phyloP scores from a whole-genome alignment of 2,329 filamentous ascomycete genomes.

The Epichloe scottii region DNA sequence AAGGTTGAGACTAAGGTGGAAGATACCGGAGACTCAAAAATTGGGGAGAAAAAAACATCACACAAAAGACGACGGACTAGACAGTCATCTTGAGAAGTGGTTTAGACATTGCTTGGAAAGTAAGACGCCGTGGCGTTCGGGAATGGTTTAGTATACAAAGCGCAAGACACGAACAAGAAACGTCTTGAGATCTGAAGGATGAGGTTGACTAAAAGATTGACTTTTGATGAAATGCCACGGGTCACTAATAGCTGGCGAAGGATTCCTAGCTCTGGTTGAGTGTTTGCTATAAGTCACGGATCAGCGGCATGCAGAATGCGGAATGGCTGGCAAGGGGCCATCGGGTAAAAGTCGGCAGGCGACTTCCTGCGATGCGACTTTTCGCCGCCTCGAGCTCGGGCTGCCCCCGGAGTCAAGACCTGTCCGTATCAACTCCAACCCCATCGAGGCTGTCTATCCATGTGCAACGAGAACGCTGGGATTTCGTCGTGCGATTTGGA shows the following conservation, averaged over 20 bases:
- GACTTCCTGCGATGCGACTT: conserved; percentile 12
- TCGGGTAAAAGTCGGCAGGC: conserved; percentile 22
- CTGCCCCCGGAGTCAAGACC: background rate
- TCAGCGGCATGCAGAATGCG: background rate
- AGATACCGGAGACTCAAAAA: conserved; percentile 11
- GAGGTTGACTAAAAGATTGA: too few species aligned
- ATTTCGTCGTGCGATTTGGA: conserved; percentile 25
- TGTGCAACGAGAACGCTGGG: conserved; percentile 23
- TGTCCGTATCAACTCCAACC: conserved; percentile 10
- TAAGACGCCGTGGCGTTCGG: background rate
- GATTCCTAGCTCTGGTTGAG: background rate
- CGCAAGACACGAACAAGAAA: too few species aligned
- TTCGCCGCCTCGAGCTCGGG: conserved; percentile 17
- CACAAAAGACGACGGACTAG: conserved; percentile 19
- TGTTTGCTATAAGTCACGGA: background rate
- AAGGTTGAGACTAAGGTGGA: conserved; percentile 11
- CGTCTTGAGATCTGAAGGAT: too few species aligned
- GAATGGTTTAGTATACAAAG: too few species aligned
- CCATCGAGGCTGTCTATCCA: conserved; percentile 17
- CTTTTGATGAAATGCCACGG: too few species aligned
- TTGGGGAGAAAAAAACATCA: conserved; percentile 12
- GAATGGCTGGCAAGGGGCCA: background rate
- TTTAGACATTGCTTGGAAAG: background rate
- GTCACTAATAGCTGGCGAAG: background rate
- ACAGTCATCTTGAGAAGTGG: background rate